Percentiles rank a stretch among this genome's conserved stretches.
Evolutionary conservation across 1,284 basidiomycete genomes (phyloP).

Genomic region (Boletus semigastroideus): DNA sequence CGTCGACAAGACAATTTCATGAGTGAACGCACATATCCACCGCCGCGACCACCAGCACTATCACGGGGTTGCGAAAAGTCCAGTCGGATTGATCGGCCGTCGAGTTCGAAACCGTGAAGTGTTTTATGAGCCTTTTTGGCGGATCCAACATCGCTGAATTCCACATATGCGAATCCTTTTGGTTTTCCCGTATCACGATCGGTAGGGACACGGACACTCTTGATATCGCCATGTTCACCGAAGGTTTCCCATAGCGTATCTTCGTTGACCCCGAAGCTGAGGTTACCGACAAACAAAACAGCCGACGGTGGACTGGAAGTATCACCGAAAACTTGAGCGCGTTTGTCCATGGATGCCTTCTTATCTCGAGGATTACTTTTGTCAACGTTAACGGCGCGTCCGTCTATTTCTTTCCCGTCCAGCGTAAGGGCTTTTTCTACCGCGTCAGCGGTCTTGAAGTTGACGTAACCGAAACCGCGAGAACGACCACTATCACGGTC

Average conservation of each 20-base stretch:
- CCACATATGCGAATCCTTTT: conserved; percentile 98
- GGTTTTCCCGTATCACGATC: conserved; percentile 89
- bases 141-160: conserved; percentile 80
- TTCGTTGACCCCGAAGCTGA: conserved; percentile 81
- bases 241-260: conserved; percentile 92
- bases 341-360: conserved; percentile 56
- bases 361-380: conserved; percentile 67
- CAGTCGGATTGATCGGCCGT: conserved; percentile 79
- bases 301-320: conserved; percentile 66
- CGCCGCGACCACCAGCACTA: conserved; percentile 51
- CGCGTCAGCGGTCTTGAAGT: conserved; percentile 78
- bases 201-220: conserved; percentile 89
- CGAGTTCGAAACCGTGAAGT: conserved; percentile 76
- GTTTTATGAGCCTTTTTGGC: conserved; percentile 82
- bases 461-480: conserved; percentile 94
- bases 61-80: conserved; percentile 91
- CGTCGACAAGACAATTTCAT: conserved; percentile 23
- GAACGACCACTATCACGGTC: conserved; percentile 89
- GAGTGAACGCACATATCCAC: conserved; percentile 38
- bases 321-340: conserved; percentile 80
- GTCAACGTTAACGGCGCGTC: conserved; percentile 87
- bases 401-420: conserved; percentile 89
- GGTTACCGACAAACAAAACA: conserved; percentile 90
- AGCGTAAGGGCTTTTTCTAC: conserved; percentile 77
- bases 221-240: conserved; percentile 86